A percentile compares a stretch with the other conserved stretches of the same genome.
Evolutionary conservation across 305 asterid species (phyloP).

Genomic region (Rubia tinctorum): DNA sequence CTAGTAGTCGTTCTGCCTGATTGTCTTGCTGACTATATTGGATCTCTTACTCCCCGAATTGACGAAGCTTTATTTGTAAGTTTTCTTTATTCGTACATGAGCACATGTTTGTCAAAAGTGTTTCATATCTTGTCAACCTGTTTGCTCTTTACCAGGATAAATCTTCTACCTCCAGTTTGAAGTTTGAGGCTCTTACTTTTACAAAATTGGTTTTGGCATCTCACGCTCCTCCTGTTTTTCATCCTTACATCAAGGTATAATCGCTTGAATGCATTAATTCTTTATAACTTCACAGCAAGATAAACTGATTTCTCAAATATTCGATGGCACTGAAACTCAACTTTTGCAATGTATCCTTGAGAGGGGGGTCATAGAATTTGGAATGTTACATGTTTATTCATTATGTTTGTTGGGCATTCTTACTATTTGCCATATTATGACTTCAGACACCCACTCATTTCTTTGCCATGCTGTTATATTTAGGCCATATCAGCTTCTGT

Average conservation of each 20-base stretch:
- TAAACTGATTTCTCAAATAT: background rate
- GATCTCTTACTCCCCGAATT: constrained; percentile 90
- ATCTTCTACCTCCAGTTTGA: constrained; percentile 93
- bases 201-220: constrained; percentile 93
- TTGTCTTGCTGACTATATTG: constrained; percentile 98
- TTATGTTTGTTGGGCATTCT: background rate
- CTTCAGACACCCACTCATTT: constrained; percentile 12
- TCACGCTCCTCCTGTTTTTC: constrained; percentile 88
- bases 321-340: background rate
- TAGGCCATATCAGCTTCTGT: constrained; percentile 92
- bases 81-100: constrained; percentile 21
- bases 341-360: background rate
- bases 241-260: constrained; percentile 91
- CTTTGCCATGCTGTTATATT: constrained; percentile 22
- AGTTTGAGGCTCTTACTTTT: constrained; percentile 97
- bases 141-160: constrained; percentile 62
- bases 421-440: background rate
- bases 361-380: background rate
- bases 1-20: constrained; percentile 96
- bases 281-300: background rate
- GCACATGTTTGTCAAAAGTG: constrained; percentile 10
- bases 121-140: constrained; percentile 14
- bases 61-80: constrained; percentile 95
- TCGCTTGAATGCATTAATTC: constrained; percentile 6
- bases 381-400: background rate